Base-by-base conservation (phyloP, 176 grass and related monocot species). In the Oryza australiensis region DNA sequence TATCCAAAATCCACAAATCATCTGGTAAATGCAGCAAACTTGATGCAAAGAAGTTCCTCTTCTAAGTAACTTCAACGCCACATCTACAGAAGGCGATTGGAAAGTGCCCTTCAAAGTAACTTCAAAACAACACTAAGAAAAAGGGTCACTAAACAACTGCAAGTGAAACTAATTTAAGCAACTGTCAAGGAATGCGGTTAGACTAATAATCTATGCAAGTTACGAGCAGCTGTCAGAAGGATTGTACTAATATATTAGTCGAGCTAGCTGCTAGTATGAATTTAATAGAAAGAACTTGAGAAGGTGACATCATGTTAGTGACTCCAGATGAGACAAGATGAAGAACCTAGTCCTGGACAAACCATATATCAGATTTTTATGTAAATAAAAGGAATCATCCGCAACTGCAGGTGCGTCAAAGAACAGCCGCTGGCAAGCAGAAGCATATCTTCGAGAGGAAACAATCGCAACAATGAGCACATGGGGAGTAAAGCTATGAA, bases 41-140 rank as follows among this genome's bases (percentile, higher is more conserved):
- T 37, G 68, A 80, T 5, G 5, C 37, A 33, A 30, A 80, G 37
- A 73, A 79, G 76, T 29, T 22, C 82, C 79, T 71, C 59, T 41
- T 4, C 18, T 74, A 24, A 69, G 64, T 76, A 80, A 70, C 40
- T 70, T 45, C 12, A 70, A 89, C 64, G 64, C 12, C 51, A 24
- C 64, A 80, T 12, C 69, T 48, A 13, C 60, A 81, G 66, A 81
- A 23, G 14, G 65, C 20, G 34, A 76, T 59, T 9, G 22, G 78
- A 89, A 85, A 66, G 78, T 59, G 51, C 40, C 64, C 71, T 70
- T 76, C 33, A 45, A 76, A 57, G 72, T 55, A 65, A 85, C 77
- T 77, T 81, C 26, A 53, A 81, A 79, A 53, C 40, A 80, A 74
- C 71, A 71, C 41, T 34, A 76, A 68, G 72, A 80, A 89, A 89